Evolutionary conservation across 202 grass and related monocot species (phyloP), one percentile per base, ranked within the genome.

Genomic region (Schoenoplectus triqueter): DNA sequence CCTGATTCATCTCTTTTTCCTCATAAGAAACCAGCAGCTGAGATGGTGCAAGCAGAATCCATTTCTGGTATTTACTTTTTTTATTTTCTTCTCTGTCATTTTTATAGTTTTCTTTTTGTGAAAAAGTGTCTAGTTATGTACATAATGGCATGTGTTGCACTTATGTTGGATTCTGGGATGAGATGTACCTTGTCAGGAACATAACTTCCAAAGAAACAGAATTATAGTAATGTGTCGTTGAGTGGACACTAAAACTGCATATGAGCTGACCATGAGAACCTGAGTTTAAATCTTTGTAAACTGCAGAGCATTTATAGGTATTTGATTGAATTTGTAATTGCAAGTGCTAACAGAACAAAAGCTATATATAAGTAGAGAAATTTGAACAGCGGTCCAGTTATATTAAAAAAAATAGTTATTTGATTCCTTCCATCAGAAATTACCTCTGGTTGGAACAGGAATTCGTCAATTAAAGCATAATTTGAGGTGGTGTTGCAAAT

Each of bases 31-130:
- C 15, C 68, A 49, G 80, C 57, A 55, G 85, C 87, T 8, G 62
- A 78, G 81, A 91, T 88, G 55, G 48, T 77, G 19, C 78, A 22
- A 45, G 22, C 17, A 73, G 52, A 80, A 62, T 66, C 84, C 62
- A 54, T 91, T 19, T 86, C 89, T 84, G 92, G 95, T 97, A 97
- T 75, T 62, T 45, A 31, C 15, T 55, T 52, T 17, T 5, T 31
- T 22, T 1, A 31, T 31, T 69, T 83, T 68, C 7, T 39, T 70
- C 40, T 11, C 66, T 18, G 41, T 83, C 21, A 46, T 13, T n/a
- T 52, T 19, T 47, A 60, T 21, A 83, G 77, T n/a, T 9, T 2
- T 84, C 18, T 2, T 48, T 61, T 20, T 78, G 7, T 85, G 51
- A 5, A 2, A 5, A 2, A 40, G 3, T 4, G 4, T 66, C 0